Evolutionary conservation across 768 basidiomycete genomes (phyloP).

Genomic region (Suillus occidentalis): DNA sequence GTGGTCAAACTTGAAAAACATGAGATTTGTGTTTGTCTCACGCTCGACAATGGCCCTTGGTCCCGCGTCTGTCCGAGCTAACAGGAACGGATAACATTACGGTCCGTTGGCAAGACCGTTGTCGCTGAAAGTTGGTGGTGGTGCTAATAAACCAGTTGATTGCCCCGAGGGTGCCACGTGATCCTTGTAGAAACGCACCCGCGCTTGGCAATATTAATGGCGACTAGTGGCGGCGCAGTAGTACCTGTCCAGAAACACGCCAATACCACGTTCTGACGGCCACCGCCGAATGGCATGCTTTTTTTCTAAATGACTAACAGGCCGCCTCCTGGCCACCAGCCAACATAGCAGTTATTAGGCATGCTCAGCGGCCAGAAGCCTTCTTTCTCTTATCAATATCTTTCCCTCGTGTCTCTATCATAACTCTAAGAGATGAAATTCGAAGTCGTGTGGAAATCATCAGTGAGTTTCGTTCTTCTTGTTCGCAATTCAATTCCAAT

Average conservation of each 20-base stretch:
- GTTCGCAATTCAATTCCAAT: not conserved
- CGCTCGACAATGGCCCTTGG: not conserved
- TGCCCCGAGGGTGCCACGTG: not conserved
- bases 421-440: conserved; percentile 18
- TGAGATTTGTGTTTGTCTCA: not conserved
- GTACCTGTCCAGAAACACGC: not conserved
- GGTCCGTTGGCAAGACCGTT: not conserved
- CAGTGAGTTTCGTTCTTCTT: conserved; percentile 22
- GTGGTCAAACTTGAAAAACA: conserved; percentile 1
- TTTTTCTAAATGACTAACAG: not conserved
- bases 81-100: not conserved
- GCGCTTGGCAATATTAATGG: too few relatives aligned
- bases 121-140: not conserved
- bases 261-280: not conserved
- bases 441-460: conserved; percentile 35
- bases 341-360: not conserved
- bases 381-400: not conserved
- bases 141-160: conserved; percentile 3
- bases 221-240: too few relatives aligned
- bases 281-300: not conserved
- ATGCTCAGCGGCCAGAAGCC: not conserved
- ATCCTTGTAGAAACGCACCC: too few relatives aligned
- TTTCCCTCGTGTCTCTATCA: conserved; percentile 1
- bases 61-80: not conserved
- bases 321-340: not conserved